Evolutionary conservation across 257 asterid genomes (phyloP), one percentile per base, ranked within the genome.

Genomic region (Petunia axillaris): DNA sequence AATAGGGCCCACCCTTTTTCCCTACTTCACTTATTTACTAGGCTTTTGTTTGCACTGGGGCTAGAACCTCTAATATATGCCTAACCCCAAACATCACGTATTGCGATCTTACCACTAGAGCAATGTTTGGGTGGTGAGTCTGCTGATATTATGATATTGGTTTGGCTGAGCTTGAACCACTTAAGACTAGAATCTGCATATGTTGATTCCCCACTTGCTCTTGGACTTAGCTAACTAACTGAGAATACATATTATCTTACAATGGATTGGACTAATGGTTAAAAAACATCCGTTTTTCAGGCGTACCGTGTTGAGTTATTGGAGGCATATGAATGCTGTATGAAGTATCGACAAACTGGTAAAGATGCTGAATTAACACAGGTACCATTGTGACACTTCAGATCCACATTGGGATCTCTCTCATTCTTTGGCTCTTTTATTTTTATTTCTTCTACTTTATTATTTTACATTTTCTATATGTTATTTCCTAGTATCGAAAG

Each of bases 301-400:
- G 94, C 97, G 84, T 96, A 91, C 83, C 94, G 89, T 39, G 89
- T 87, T 77, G 99, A 96, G 83, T 90, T 96, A 76, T 79, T 89
- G 90, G 99, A 96, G 90, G 99, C 99, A 41, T 89, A 89, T 73
- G 97, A 92, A 43, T 94, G 98, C 86, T 96, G 99, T 86, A 85
- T 87, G 94, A 92, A 92, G 79, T 96, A 92, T 80, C 86, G 87
- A 87, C 86, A 89, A 81, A 92, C 93, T 38, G 98, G 98, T 79
- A 94, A 88, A 85, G 98, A 91, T 87, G 98, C 98, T 63, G 99
- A 93, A 91, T 91, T 96, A 79, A 96, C 94, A 68, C 99, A 96
- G 99, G 99, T 95, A 90, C 67, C 46, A 7, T 64, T 75, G 63
- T 35, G 44, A 73, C 77, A 73, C 59, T 48, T 67, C 2, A 67